These are phyloP conservation scores for Aspergillus heteromorphus DNA, from an alignment of 495 filamentous ascomycete species.

Conservation along the genomic window DNA sequence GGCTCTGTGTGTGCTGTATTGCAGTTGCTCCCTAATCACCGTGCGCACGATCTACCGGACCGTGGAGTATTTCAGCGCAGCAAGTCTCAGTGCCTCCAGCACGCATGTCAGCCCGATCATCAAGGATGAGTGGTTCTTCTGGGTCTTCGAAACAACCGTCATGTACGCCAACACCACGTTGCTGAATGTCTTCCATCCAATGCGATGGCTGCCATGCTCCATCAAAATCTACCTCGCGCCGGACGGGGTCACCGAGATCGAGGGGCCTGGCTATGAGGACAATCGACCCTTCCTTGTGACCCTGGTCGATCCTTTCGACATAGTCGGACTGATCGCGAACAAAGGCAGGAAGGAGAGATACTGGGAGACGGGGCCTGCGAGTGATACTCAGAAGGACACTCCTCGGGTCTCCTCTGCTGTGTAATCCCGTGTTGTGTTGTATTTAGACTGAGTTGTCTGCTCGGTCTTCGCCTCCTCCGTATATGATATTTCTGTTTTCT, in stretches of 20 bases:
- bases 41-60: constrained; percentile 62
- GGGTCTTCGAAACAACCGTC: constrained; percentile 59
- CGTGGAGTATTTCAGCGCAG: constrained; percentile 55
- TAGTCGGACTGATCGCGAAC: constrained; percentile 51
- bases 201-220: constrained; percentile 53
- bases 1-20: constrained; percentile 56
- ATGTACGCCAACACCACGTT: constrained; percentile 60
- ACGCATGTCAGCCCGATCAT: constrained; percentile 47
- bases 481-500: too few species aligned
- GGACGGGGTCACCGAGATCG: constrained; percentile 62
- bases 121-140: constrained; percentile 69
- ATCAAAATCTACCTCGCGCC: constrained; percentile 58
- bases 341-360: constrained; percentile 46
- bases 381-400: not conserved
- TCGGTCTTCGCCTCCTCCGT: too few species aligned
- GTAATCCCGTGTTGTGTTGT: not conserved
- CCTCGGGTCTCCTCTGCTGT: not conserved
- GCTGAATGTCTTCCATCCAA: constrained; percentile 60
- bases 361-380: constrained; percentile 40
- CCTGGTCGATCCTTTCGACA: constrained; percentile 63
- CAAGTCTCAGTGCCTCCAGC: constrained; percentile 33
- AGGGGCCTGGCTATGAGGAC: constrained; percentile 59
- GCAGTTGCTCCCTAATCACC: constrained; percentile 54
- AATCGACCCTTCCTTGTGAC: constrained; percentile 47
- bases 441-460: too few species aligned